Evolutionary conservation across 2,329 filamentous ascomycete genomes (phyloP), one percentile per base, ranked within the genome.

Genomic region (Pseudogymnoascus sp.): DNA sequence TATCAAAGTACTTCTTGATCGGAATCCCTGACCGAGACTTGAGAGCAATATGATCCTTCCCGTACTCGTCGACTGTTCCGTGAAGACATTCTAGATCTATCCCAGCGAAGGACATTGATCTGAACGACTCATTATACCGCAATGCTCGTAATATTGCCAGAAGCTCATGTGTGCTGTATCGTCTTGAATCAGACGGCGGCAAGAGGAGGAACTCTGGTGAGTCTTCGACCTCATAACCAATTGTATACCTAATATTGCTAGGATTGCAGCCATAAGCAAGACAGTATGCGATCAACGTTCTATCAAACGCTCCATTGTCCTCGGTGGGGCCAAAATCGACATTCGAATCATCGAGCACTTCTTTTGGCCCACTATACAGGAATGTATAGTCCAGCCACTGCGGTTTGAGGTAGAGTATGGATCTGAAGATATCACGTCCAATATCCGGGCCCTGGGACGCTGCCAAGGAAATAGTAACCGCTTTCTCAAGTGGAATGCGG

Each of bases 71-170:
- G 63, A 80, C 77, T 23, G 86, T 70, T 12, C 82, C 81, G 67
- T 88, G 86, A n/a, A 90, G 73, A 31, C 77, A 75, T 70, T 89
- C 86, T n/a, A 90, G 75, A 66, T 80, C 81, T 56, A 89, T 80
- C 40, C 82, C 82, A 28, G 81, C 81, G 69, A 90, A 90, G 0
- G 87, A 90, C 21, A 90, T 85, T 1, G 85, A 84, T 28, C 78
- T 78, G 72, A 90, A 90, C 0, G 79, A 82, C 69, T 90, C 86
- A 69, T 90, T 90, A 73, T 89, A 90, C 42, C 88, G 82, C 62
- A 90, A 73, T 8, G 88, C 80, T 65, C 87, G 80, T 78, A 89
- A 82, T n/a, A 90, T 81, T 3, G 88, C 86, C 31, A 90, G 78
- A n/a, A 90, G 75, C 70, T 90, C 88, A 23, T 86, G 72, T 3